Conservation (phyloP, 2,329 filamentous ascomycete species). For the Aspergillus sclerotialis region DNA sequence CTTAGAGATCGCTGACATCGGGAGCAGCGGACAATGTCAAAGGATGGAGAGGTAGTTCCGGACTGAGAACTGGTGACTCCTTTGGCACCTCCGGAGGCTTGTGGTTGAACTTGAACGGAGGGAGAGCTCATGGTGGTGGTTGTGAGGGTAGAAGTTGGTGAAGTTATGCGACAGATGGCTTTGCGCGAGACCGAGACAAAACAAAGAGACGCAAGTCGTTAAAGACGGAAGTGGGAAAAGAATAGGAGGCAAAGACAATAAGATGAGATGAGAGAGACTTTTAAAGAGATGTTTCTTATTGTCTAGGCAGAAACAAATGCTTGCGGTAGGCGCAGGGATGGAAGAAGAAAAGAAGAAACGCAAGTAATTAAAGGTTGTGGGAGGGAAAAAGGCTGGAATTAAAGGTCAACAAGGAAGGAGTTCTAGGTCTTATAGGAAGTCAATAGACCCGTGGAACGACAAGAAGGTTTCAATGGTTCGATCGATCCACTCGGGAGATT, state of each 20-base stretch:
- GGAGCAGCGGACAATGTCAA: slow-evolving; percentile 42
- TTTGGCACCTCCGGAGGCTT: slow-evolving; percentile 17
- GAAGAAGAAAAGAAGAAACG: not conserved
- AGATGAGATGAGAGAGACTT: no score
- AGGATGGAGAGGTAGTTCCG: slow-evolving; percentile 16
- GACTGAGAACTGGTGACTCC: slow-evolving; percentile 16
- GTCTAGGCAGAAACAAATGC: no score
- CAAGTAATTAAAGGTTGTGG: not conserved
- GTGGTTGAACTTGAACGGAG: slow-evolving; percentile 25
- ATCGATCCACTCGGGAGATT: not conserved
- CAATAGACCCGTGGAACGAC: no score
- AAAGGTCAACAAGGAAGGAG: not conserved
- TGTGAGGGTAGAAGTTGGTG: slow-evolving; percentile 1
- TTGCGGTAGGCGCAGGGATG: not conserved
- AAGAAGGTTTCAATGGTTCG: not conserved
- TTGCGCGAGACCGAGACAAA: no score
- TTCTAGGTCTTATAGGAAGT: no score
- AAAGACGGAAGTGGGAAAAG: no score
- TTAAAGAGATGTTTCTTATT: no score
- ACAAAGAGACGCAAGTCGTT: no score
- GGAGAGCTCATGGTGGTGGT: slow-evolving; percentile 30
- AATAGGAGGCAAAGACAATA: no score
- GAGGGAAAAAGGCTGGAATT: not conserved
- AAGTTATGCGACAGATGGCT: no score
- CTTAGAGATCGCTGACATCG: slow-evolving; percentile 42